These are phyloP conservation scores for Psophocarpus tetragonolobus DNA, from an alignment of 306 rosid species.

Conservation along the genomic window DNA sequence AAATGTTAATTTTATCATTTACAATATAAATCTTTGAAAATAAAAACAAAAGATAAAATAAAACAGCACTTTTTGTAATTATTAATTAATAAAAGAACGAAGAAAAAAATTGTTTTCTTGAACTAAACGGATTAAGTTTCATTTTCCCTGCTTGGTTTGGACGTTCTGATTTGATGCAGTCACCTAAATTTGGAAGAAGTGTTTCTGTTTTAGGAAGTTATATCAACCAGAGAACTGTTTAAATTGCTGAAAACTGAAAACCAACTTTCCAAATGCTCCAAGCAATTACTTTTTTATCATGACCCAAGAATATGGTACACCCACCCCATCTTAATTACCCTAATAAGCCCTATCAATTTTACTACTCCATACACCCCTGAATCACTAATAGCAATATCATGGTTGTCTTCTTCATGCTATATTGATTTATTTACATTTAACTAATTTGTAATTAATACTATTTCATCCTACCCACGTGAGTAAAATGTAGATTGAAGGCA, in stretches of 20 bases:
- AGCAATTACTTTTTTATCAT: constrained; percentile 32
- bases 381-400: constrained; percentile 18
- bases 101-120: not conserved
- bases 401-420: constrained; percentile 33
- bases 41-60: not conserved
- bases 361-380: not conserved
- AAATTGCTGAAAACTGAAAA: constrained; percentile 52
- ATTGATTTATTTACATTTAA: constrained; percentile 16
- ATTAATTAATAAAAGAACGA: not conserved
- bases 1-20: not conserved
- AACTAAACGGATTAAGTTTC: constrained; percentile 12
- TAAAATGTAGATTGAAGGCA: constrained; percentile 31
- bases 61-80: not conserved
- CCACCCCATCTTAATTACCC: constrained; percentile 59
- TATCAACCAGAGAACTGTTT: constrained; percentile 53
- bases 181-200: constrained; percentile 41
- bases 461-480: constrained; percentile 28
- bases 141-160: constrained; percentile 29
- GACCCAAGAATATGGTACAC: constrained; percentile 41
- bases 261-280: constrained; percentile 52
- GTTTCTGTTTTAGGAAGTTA: constrained; percentile 55
- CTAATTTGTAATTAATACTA: constrained; percentile 4
- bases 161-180: constrained; percentile 40
- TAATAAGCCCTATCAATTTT: constrained; percentile 20
- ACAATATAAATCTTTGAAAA: not conserved